Evolutionary conservation across 768 basidiomycete genomes (phyloP).

Genomic region (Trametes punicea): DNA sequence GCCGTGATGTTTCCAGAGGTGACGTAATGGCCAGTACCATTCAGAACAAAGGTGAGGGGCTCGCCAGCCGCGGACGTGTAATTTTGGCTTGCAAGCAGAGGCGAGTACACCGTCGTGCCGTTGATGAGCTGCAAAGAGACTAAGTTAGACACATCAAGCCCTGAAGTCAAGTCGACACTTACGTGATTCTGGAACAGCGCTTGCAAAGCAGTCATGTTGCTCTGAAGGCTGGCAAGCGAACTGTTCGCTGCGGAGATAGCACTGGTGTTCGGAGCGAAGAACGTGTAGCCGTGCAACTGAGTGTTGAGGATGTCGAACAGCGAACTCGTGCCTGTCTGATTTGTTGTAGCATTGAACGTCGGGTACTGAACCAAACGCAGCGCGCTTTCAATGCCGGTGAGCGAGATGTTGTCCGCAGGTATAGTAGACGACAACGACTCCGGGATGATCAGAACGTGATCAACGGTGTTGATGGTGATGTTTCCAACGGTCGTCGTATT

Average conservation of each 20-base stretch:
- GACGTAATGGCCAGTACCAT: slow-evolving; percentile 58
- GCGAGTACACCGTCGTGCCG: slow-evolving; percentile 64
- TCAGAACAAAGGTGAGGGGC: slow-evolving; percentile 46
- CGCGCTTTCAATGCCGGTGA: slow-evolving; percentile 33
- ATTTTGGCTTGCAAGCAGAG: slow-evolving; percentile 38
- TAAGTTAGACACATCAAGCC: background rate
- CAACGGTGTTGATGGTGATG: slow-evolving; percentile 46
- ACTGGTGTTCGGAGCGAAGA: slow-evolving; percentile 61
- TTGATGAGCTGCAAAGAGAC: slow-evolving; percentile 51
- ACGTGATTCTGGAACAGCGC: slow-evolving; percentile 61
- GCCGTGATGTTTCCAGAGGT: slow-evolving; percentile 45
- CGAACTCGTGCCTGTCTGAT: slow-evolving; percentile 36
- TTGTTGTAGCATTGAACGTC: slow-evolving; percentile 28
- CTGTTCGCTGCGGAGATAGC: slow-evolving; percentile 29
- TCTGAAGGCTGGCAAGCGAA: slow-evolving; percentile 31
- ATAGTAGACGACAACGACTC: slow-evolving; percentile 43
- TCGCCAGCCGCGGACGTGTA: slow-evolving; percentile 58
- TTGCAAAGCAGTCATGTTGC: slow-evolving; percentile 45
- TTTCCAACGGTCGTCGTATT: slow-evolving; percentile 38
- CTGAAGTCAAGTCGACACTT: slow-evolving; percentile 23
- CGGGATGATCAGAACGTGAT: slow-evolving; percentile 53
- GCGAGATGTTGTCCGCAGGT: slow-evolving; percentile 38
- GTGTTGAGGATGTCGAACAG: slow-evolving; percentile 34
- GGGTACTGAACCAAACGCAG: slow-evolving; percentile 26
- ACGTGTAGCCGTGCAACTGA: slow-evolving; percentile 50